phyloP scores from a whole-genome alignment of 805 yeast genomes.

The Pichia membranifaciens region DNA sequence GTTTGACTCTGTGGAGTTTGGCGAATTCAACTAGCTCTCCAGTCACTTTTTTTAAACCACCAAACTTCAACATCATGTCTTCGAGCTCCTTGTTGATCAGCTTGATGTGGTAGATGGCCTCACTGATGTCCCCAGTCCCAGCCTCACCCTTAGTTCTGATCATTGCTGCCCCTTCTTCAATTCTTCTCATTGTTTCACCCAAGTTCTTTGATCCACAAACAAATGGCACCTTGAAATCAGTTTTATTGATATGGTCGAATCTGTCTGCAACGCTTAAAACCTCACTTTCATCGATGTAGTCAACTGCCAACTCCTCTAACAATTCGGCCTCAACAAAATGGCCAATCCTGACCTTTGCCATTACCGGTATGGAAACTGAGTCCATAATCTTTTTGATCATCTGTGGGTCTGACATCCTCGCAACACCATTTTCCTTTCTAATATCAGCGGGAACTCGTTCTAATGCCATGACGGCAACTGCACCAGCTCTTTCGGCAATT shows the following conservation, averaged over 20 bases:
- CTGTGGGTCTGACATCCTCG: conserved; percentile 81
- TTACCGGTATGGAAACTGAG: conserved; percentile 65
- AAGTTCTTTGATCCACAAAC: conserved; percentile 80
- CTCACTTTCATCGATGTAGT: conserved; percentile 80
- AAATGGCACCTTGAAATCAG: conserved; percentile 61
- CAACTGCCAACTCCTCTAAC: conserved; percentile 63
- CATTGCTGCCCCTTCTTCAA: conserved; percentile 83
- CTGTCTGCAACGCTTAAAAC: conserved; percentile 81
- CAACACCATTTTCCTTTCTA: conserved; percentile 74
- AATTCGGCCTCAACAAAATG: conserved; percentile 79
- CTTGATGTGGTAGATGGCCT: conserved; percentile 71
- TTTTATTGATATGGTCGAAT: conserved; percentile 55
- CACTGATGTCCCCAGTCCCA: conserved; percentile 82
- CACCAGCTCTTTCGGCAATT: conserved; percentile 79
- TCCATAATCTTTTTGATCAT: conserved; percentile 72
- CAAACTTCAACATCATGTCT: conserved; percentile 29
- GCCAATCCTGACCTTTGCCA: conserved; percentile 85
- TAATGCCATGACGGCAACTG: conserved; percentile 85
- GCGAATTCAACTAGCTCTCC: conserved; percentile 46
- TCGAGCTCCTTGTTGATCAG: conserved; percentile 52
- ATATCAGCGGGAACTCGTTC: conserved; percentile 84
- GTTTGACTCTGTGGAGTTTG: conserved; percentile 52
- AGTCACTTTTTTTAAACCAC: conserved; percentile 32
- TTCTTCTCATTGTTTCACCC: conserved; percentile 76
- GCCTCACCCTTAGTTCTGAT: conserved; percentile 85